phyloP scores from a whole-genome alignment of 768 basidiomycete genomes.

The Tricholoma saponaceum region DNA sequence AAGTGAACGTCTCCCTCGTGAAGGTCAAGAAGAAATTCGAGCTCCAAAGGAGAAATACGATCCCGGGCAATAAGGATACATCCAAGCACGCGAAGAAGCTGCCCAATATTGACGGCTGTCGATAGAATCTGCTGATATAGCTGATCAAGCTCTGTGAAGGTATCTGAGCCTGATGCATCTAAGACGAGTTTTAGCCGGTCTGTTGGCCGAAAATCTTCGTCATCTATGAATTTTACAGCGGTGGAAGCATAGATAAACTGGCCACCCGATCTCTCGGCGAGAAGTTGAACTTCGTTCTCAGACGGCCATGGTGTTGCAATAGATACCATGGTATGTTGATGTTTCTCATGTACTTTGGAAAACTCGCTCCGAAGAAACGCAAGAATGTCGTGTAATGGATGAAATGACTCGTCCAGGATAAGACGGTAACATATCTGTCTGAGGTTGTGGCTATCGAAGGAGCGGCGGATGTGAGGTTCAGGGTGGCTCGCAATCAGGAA shows the following conservation, averaged over 20 bases:
- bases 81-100: not conserved
- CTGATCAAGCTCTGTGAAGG: constrained; percentile 3
- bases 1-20: not conserved
- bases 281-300: not conserved
- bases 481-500: constrained; percentile 10
- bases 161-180: not conserved
- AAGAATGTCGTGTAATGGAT: not conserved
- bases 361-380: not conserved
- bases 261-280: not conserved
- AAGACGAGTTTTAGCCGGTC: not conserved
- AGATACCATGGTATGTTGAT: not conserved
- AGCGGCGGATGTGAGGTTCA: constrained; percentile 5
- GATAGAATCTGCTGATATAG: constrained; percentile 1
- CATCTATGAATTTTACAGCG: constrained; percentile 1
- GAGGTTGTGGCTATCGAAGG: not conserved
- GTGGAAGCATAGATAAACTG: constrained; percentile 4
- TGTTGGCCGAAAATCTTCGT: not conserved
- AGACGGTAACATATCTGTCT: not conserved
- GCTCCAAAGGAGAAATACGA: not conserved
- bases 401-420: not conserved
- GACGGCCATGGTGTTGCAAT: constrained; percentile 1
- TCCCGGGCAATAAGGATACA: not conserved
- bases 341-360: not conserved
- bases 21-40: not conserved
- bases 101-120: not conserved